phyloP scores from a whole-genome alignment of 2,329 filamentous ascomycete species.

The Huntiella decipiens region DNA sequence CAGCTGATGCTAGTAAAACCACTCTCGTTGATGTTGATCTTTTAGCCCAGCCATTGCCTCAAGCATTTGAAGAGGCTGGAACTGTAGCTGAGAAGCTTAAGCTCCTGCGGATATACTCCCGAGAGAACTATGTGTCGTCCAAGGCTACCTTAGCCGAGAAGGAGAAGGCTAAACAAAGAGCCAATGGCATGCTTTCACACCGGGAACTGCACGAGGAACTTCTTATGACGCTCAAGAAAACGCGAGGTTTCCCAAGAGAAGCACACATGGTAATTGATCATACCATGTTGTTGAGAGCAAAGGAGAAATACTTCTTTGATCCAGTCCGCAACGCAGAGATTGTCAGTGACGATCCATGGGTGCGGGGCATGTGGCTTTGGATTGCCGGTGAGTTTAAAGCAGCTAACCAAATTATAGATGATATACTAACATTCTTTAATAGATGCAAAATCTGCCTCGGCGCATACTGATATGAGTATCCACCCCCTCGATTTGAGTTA shows the following conservation, averaged over 20 bases:
- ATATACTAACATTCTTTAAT: conserved; percentile 10
- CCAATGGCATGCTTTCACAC: conserved; percentile 24
- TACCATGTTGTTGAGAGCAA: conserved; percentile 38
- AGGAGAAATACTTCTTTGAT: conserved; percentile 45
- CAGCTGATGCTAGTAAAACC: background rate
- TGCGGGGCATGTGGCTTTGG: conserved; percentile 66
- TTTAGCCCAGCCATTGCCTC: conserved; percentile 20
- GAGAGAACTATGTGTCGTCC: conserved; percentile 3
- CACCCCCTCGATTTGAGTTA: conserved; percentile 54
- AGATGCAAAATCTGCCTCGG: conserved; percentile 45
- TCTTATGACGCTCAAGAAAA: conserved; percentile 25
- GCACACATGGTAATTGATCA: conserved; percentile 36
- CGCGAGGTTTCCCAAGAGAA: conserved; percentile 28
- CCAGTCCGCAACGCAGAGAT: conserved; percentile 45
- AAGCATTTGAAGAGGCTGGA: conserved; percentile 22
- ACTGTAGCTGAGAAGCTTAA: conserved; percentile 31
- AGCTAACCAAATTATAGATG: background rate
- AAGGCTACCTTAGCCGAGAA: conserved; percentile 7
- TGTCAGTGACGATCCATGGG: conserved; percentile 52
- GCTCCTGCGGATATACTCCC: conserved; percentile 23
- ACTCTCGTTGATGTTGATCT: conserved; percentile 21
- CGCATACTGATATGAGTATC: conserved; percentile 50
- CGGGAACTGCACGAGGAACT: conserved; percentile 39
- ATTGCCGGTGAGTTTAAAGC: conserved; percentile 34
- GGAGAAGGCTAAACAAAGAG: conserved; percentile 7